Evolutionary conservation across 192 early-diverging fungal species (phyloP).

Genomic region (Lobosporangium transversale): DNA sequence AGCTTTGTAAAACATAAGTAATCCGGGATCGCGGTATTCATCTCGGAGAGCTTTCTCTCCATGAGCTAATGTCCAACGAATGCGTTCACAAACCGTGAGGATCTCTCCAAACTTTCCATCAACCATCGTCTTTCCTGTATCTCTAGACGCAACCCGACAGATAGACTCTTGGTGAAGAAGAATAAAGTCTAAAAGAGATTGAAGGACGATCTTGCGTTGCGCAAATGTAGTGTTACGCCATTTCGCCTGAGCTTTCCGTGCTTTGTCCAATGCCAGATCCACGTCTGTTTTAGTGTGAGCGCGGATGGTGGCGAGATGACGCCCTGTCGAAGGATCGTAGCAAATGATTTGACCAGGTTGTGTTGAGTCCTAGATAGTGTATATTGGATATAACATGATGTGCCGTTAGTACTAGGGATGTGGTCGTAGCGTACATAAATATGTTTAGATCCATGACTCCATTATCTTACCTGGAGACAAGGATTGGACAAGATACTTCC

Average conservation of each 20-base stretch:
- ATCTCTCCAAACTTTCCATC: constrained; percentile 89
- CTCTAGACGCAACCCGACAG: constrained; percentile 74
- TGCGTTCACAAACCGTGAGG: constrained; percentile 78
- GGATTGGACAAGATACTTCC: constrained; percentile 60
- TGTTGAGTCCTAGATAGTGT: constrained; percentile 49
- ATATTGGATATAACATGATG: no score
- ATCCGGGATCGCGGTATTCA: constrained; percentile 72
- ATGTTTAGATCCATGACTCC: no score
- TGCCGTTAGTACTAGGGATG: no score
- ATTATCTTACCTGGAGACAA: constrained; percentile 58
- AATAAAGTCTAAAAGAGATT: constrained; percentile 76
- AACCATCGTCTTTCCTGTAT: constrained; percentile 85
- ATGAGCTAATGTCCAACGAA: constrained; percentile 82
- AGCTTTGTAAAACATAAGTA: constrained; percentile 80
- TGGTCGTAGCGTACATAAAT: no score
- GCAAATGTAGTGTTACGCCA: constrained; percentile 80
- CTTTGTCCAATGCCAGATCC: constrained; percentile 60
- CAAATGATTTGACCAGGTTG: constrained; percentile 73
- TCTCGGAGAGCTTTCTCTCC: constrained; percentile 76
- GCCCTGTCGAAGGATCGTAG: constrained; percentile 88
- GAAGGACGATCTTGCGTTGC: constrained; percentile 75
- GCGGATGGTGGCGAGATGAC: constrained; percentile 70
- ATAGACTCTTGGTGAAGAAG: constrained; percentile 80
- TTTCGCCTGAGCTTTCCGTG: constrained; percentile 69
- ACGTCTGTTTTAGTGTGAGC: constrained; percentile 69